Evolutionary conservation across 2,329 filamentous ascomycete genomes (phyloP).

Genomic region (Sarocladium oryzae): DNA sequence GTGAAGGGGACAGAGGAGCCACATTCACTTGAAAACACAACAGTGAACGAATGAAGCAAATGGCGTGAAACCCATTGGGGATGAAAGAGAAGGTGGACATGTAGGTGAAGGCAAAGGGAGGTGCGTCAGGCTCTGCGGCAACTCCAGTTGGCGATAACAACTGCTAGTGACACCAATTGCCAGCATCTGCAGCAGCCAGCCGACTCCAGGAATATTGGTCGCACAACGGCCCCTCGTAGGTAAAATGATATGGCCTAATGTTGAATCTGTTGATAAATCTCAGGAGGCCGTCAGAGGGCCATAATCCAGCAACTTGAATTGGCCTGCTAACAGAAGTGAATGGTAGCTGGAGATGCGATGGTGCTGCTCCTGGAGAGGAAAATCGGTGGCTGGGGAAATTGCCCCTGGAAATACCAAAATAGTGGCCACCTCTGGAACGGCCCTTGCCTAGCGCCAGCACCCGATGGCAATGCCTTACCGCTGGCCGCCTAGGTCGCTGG

Average conservation of each 20-base stretch:
- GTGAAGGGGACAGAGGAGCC: too few species aligned
- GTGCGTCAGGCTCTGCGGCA: slow-evolving; percentile 16
- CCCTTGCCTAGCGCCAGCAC: neutral
- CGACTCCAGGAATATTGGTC: too few species aligned
- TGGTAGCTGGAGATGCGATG: slow-evolving; percentile 21
- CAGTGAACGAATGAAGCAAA: too few species aligned
- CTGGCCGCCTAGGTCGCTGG: too few species aligned
- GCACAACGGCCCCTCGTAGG: too few species aligned
- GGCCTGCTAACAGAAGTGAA: slow-evolving; percentile 24
- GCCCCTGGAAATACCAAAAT: neutral
- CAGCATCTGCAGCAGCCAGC: neutral
- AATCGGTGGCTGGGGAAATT: slow-evolving; percentile 13
- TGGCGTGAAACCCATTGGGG: too few species aligned
- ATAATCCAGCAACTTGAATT: neutral
- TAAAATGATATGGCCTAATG: too few species aligned
- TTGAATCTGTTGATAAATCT: neutral
- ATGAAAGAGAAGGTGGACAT: too few species aligned
- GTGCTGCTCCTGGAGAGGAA: slow-evolving; percentile 12
- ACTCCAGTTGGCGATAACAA: slow-evolving; percentile 20
- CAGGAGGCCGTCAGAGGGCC: neutral
- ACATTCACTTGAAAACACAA: too few species aligned
- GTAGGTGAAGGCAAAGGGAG: too few species aligned
- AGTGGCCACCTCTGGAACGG: neutral
- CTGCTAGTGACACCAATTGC: slow-evolving; percentile 15
- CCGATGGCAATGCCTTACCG: neutral